Evolutionary conservation across 257 asterid species (phyloP), one percentile per base, ranked within the genome.

Genomic region (Salvia miltiorrhiza): DNA sequence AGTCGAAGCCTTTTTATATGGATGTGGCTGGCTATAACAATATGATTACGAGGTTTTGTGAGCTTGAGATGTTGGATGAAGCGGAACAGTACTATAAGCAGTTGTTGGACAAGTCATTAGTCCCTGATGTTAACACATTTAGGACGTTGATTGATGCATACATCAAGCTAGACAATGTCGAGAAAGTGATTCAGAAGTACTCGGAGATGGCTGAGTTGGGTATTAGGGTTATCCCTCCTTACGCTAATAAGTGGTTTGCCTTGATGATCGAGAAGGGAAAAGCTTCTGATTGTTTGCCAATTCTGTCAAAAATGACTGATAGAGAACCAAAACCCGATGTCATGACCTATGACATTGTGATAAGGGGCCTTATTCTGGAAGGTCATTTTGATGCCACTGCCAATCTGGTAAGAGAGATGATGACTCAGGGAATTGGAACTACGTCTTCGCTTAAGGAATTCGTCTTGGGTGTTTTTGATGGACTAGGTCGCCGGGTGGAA

Each of bases 321-420:
- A 84, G 72, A 73, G 98, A 93, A 62, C 97, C 96, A n/a, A 88
- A 79, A 52, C 89, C 97, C 5, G 97, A 93, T 80, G 93, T 80
- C 47, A 85, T 84, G 13, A 93, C 92, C 6, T 90, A 84, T 67
- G 96, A 88, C 54, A 50, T 86, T 62, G 88, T 93, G 69, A 73
- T 86, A 65, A 86, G 83, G 82, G 97, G 88, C 20, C 84, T 93
- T 9, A 84, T 86, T 14, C 70, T 68, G 19, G 81, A 71, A 20
- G 87, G 87, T 59, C 75, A 76, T 69, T 79, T 72, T 55, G 90
- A 88, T 57, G 82, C 79, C 17, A 49, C 77, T 49, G 43, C 57
- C 67, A 78, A 79, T 75, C 61, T 89, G 82, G 78, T 81, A 2
- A 48, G 77, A 45, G 90, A 85, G 79, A 90, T 88, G 87, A 76